Base-by-base conservation (phyloP, 768 basidiomycete genomes). In the Amanita inopinata region DNA sequence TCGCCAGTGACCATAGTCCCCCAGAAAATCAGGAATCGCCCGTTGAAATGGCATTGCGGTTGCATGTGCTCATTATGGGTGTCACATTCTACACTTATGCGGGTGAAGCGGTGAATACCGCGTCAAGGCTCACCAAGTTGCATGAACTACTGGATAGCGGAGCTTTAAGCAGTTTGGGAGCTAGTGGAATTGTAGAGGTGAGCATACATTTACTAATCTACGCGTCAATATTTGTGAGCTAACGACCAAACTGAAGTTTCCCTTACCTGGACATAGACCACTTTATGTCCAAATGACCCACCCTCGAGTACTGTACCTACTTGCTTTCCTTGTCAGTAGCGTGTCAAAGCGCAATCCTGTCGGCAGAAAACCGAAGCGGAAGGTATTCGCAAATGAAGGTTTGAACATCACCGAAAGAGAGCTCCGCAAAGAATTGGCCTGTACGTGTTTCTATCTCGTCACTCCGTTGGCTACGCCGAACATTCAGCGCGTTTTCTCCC, bases 311-410 rank as follows among this genome's bases (percentile, higher is more conserved):
- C 51, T 87, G 0, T 80, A 76, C 48, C 56, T 74, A 9, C 65
- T 87, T 3, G 78, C 75, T 0, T 87, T 80, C 55, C 71, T 87
- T 3, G 61, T 85, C 30, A 81, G 76, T 49, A 70, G 73, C 3
- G 63, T 74, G 1, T 73, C 80, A 0, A 84, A 85, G 51, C 73
- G 82, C 10, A 84, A 89, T 52, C 71, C 79, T 0, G 74, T 81
- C 0, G 87, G 84, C 30, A 68, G 82, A 18, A 80, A 75, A 40
- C 85, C 86, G 3, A 83, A 80, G 62, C 70, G 80, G 46, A 78
- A 74, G 35, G 62, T 83, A 0, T 89, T 86, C 60, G 77, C 82
- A 0, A 57, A 57, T 4, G 83, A 83, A 47, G 86, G 83, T 0
- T 38, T 83, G 5, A 56, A 62, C 15, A 57, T 71, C 15, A 62